Percentiles rank a stretch among this genome's conserved stretches.
Conservation (phyloP, 805 yeast species). For the Cyberlindnera subsufficiens region DNA sequence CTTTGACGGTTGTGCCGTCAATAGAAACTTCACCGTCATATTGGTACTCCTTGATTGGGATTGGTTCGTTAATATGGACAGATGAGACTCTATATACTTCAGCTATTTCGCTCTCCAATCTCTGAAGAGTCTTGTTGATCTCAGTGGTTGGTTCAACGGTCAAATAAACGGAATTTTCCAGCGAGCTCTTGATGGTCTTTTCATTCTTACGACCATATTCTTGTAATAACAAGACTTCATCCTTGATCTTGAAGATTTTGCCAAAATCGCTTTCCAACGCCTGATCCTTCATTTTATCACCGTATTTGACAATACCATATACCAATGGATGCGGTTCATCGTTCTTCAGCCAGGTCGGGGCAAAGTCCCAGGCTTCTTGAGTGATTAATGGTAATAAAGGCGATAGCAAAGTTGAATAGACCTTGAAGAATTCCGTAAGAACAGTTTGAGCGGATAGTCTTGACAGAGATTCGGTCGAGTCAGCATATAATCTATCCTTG, state of each 20-base stretch:
- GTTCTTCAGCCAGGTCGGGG: constrained; percentile 27
- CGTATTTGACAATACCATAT: constrained; percentile 9
- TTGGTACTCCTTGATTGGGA: constrained; percentile 19
- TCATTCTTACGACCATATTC: constrained; percentile 50
- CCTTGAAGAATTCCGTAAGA: constrained; percentile 48
- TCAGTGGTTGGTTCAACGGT: constrained; percentile 16
- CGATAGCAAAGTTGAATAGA: constrained; percentile 61
- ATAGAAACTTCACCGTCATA: constrained; percentile 26
- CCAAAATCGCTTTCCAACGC: constrained; percentile 37
- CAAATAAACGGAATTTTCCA: constrained; percentile 49
- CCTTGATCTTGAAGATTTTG: constrained; percentile 41
- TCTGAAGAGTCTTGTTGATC: constrained; percentile 6
- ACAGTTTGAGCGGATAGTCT: constrained; percentile 64
- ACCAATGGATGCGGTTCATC: constrained; percentile 14
- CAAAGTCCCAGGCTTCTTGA: constrained; percentile 81
- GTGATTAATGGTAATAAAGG: constrained; percentile 82
- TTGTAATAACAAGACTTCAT: constrained; percentile 41
- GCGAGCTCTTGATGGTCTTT: constrained; percentile 44
- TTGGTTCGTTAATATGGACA: constrained; percentile 32
- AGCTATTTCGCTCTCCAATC: constrained; percentile 35
- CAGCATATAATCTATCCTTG: constrained; percentile 83
- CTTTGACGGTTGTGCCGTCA: constrained; percentile 23
- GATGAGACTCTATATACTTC: constrained; percentile 63
- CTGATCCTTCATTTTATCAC: constrained; percentile 27
- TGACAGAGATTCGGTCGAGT: constrained; percentile 36